phyloP scores from a whole-genome alignment of 1,139 yeast species.

The Candida sp. region DNA sequence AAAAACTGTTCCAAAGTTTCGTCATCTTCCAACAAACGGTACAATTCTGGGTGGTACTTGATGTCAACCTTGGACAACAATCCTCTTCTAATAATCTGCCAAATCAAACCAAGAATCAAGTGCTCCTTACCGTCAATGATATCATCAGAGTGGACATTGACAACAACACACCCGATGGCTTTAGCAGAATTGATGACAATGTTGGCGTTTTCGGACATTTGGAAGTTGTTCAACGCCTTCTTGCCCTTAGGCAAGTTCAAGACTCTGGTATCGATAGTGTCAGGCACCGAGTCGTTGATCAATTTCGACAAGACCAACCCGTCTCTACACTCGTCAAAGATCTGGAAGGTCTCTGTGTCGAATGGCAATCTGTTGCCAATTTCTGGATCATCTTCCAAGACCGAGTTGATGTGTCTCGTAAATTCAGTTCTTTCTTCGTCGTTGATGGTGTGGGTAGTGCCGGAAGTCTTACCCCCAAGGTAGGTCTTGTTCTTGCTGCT shows the following conservation, averaged over 20 bases:
- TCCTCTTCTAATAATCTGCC: constrained; percentile 99
- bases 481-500: constrained; percentile 74
- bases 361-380: constrained; percentile 88
- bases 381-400: constrained; percentile 87
- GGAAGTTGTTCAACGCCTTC: constrained; percentile 90
- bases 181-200: constrained; percentile 98
- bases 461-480: constrained; percentile 78
- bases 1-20: constrained; percentile 97
- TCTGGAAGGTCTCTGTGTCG: constrained; percentile 93
- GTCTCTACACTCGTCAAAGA: constrained; percentile 96
- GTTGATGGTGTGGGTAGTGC: constrained; percentile 96
- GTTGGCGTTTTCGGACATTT: constrained; percentile 96
- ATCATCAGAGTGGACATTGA: constrained; percentile 97
- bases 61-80: constrained; percentile 93
- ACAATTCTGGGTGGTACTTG: constrained; percentile 94
- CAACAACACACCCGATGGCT: constrained; percentile 98
- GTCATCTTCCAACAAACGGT: constrained; percentile 93
- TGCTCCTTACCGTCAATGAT: constrained; percentile 98
- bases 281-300: constrained; percentile 97
- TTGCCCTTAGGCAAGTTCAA: constrained; percentile 79
- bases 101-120: constrained; percentile 90
- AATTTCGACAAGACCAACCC: constrained; percentile 92
- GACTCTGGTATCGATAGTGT: constrained; percentile 98
- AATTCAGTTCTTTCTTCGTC: constrained; percentile 97
- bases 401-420: constrained; percentile 94